Percentiles rank a stretch among this genome's conserved stretches.
Evolutionary conservation across 768 basidiomycete genomes (phyloP).

Genomic region (Rhizopogon vulgaris): DNA sequence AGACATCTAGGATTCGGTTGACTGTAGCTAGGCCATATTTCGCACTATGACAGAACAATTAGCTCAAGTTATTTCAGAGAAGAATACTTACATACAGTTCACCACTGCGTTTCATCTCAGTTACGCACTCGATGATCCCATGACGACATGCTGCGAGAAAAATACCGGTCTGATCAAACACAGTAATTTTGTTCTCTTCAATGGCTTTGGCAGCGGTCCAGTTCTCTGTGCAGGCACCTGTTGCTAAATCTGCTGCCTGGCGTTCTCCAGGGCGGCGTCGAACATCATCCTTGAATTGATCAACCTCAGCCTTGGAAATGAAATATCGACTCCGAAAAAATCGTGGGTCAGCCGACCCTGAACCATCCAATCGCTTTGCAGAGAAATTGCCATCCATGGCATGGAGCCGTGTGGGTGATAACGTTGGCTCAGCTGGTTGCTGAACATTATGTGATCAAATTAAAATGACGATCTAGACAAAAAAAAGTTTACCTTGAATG

Average conservation of each 20-base stretch:
- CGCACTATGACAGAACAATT: background rate
- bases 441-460: background rate
- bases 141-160: conserved; percentile 31
- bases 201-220: conserved; percentile 22
- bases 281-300: conserved; percentile 17
- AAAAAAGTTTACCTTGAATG: background rate
- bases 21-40: conserved; percentile 10
- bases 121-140: conserved; percentile 23
- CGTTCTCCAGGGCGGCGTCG: background rate
- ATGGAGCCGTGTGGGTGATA: conserved; percentile 18
- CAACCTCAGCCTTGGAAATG: conserved; percentile 18
- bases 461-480: background rate
- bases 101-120: conserved; percentile 30
- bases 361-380: conserved; percentile 20
- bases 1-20: conserved; percentile 16
- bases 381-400: conserved; percentile 31
- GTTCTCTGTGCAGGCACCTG: too few relatives aligned
- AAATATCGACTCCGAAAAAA: conserved; percentile 21
- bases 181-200: conserved; percentile 26
- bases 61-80: background rate
- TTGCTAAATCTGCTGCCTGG: too few relatives aligned
- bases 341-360: conserved; percentile 12
- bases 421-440: conserved; percentile 18
- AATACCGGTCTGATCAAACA: conserved; percentile 32
- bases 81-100: conserved; percentile 29